phyloP scores from a whole-genome alignment of 106 monocot genomes.

The Hemerocallis citrina region DNA sequence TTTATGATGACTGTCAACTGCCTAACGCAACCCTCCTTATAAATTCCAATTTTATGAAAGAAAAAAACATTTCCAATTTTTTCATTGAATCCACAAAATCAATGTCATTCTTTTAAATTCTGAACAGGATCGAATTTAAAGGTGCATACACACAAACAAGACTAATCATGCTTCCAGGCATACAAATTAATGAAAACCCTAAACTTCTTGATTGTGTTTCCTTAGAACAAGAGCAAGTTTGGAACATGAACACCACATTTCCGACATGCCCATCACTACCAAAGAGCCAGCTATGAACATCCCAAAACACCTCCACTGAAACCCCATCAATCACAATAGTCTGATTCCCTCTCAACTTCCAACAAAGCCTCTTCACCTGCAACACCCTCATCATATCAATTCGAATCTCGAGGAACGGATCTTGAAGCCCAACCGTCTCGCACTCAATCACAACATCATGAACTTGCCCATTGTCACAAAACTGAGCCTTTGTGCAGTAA shows the following conservation, averaged over 20 bases:
- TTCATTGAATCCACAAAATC: no score
- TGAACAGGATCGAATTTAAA: no score
- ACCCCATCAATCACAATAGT: conserved; percentile 66
- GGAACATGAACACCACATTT: conserved; percentile 75
- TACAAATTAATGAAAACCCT: no score
- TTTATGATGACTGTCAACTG: no score
- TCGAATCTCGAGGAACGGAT: conserved; percentile 61
- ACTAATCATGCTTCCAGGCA: no score
- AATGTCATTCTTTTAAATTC: no score
- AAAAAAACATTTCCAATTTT: no score
- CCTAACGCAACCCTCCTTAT: no score
- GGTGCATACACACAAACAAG: no score
- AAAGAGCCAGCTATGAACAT: conserved; percentile 78
- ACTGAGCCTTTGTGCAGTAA: conserved; percentile 55
- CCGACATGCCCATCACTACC: conserved; percentile 25
- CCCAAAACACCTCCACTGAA: conserved; percentile 85
- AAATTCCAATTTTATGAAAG: no score
- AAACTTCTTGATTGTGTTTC: no score
- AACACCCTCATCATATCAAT: conserved; percentile 71
- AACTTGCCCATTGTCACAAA: conserved; percentile 45
- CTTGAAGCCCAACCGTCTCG: conserved; percentile 36
- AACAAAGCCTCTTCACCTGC: conserved; percentile 65
- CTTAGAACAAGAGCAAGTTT: conserved; percentile 36
- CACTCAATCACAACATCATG: conserved; percentile 73
- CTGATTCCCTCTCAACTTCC: conserved; percentile 89